A percentile compares a stretch with the other conserved stretches of the same genome.
These are phyloP conservation scores for Cornus suecica DNA, from an alignment of 148 eudicot genomes.

Conservation along the genomic window DNA sequence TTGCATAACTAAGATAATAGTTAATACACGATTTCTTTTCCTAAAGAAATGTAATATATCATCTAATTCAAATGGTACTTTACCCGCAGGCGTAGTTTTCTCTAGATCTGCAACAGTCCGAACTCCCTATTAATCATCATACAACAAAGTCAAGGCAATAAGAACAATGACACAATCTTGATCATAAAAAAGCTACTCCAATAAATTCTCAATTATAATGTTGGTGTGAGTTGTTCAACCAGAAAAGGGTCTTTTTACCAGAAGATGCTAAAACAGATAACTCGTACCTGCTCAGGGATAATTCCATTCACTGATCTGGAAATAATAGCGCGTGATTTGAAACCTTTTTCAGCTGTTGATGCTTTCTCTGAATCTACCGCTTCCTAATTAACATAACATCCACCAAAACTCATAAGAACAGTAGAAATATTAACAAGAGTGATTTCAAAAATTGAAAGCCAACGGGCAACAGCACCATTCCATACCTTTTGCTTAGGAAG, in stretches of 20 bases:
- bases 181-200: neutral
- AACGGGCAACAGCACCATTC: neutral
- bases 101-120: slow-evolving; percentile 63
- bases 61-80: neutral
- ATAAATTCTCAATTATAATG: neutral
- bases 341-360: slow-evolving; percentile 67
- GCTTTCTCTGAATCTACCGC: slow-evolving; percentile 62
- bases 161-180: slow-evolving; percentile 1
- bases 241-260: neutral
- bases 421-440: neutral
- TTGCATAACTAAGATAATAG: neutral
- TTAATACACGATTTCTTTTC: no score
- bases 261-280: neutral
- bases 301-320: slow-evolving; percentile 70
- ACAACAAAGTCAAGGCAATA: slow-evolving; percentile 14
- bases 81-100: slow-evolving; percentile 58
- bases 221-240: slow-evolving; percentile 4
- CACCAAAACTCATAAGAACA: neutral
- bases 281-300: slow-evolving; percentile 66
- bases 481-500: slow-evolving; percentile 60
- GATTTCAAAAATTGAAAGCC: neutral
- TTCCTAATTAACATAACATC: slow-evolving; percentile 40
- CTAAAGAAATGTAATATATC: no score
- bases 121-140: slow-evolving; percentile 38
- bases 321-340: slow-evolving; percentile 73